Conservation (phyloP, 805 yeast species). For the Clavispora phyllophila region DNA sequence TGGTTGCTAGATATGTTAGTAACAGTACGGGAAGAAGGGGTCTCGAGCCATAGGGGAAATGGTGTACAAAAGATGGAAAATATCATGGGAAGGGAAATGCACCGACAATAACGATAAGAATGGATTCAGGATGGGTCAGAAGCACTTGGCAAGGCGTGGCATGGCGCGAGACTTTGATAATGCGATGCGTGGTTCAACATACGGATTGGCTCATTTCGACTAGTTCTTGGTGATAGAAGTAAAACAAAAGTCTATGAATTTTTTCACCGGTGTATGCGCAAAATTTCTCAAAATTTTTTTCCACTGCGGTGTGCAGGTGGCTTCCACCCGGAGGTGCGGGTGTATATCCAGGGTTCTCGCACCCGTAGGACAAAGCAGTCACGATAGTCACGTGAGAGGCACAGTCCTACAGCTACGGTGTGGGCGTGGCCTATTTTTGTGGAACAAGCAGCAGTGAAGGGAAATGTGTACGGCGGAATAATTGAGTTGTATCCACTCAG, state of each 20-base stretch:
- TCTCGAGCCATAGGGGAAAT: not conserved
- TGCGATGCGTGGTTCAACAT: conserved; percentile 15
- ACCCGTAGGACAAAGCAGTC: conserved; percentile 10
- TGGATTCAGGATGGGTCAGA: not conserved
- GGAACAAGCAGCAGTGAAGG: no score
- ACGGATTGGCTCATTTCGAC: conserved; percentile 31
- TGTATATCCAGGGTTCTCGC: conserved; percentile 4
- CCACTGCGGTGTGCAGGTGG: conserved; percentile 7
- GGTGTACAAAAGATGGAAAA: not conserved
- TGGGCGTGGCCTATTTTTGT: no score
- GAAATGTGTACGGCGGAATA: no score
- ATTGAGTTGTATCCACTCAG: no score
- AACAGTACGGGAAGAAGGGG: not conserved
- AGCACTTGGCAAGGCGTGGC: not conserved
- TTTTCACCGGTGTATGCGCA: conserved; percentile 15
- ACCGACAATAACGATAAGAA: not conserved
- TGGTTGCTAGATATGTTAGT: conserved; percentile 52
- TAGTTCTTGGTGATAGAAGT: conserved; percentile 18
- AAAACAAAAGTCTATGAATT: conserved; percentile 18
- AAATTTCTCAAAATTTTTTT: conserved; percentile 16
- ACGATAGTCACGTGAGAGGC: conserved; percentile 13
- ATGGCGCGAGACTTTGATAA: not conserved
- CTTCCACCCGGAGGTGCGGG: conserved; percentile 3
- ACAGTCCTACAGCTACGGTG: no score
- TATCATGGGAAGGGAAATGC: not conserved